Evolutionary conservation across 257 asterid genomes (phyloP), one percentile per base, ranked within the genome.

Genomic region (Rehmannia glutinosa): DNA sequence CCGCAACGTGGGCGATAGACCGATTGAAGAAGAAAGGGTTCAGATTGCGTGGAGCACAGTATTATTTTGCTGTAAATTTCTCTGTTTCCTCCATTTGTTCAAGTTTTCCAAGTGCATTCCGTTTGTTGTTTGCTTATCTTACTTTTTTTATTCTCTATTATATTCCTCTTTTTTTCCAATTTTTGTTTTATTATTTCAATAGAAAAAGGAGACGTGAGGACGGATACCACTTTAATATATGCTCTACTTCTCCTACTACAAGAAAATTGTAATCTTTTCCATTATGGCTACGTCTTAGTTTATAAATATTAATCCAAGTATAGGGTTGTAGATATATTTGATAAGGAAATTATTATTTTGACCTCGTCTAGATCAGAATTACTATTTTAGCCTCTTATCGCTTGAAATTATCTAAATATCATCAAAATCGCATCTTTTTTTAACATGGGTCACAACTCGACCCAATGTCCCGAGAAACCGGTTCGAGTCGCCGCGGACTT

Each of bases 171-270:
- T 13, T 56, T 36, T 43, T 2, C 23, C 35, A 27, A 39, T 7
- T 6, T 50, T 12, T 25, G 4, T 4, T 12, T 38, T 47, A 5
- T 49, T 53, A 42, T 38, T n/a, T 56, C 21, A 25, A 70, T 65
- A 1, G 39, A 38, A 53, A 65, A 55, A 71, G 75, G 58, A 78
- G 77, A 66, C 83, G 80, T 74, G 80, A 70, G 20, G 74, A 57
- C 71, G 32, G 54, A 65, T n/a, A n/a, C n/a, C n/a, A n/a, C n/a
- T n/a, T n/a, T n/a, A n/a, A n/a, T n/a, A n/a, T n/a, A n/a, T n/a
- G n/a, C n/a, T n/a, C n/a, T n/a, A n/a, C n/a, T 43, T 41, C 23
- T 21, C 42, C 38, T 53, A 27, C 46, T 52, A 8, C 66, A 63
- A 41, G 64, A n/a, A n/a, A n/a, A n/a, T n/a, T n/a, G 47, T 43